Evolutionary conservation across 2,329 filamentous ascomycete genomes (phyloP), one percentile per base, ranked within the genome.

Genomic region (Ophiocordyceps robertsii): DNA sequence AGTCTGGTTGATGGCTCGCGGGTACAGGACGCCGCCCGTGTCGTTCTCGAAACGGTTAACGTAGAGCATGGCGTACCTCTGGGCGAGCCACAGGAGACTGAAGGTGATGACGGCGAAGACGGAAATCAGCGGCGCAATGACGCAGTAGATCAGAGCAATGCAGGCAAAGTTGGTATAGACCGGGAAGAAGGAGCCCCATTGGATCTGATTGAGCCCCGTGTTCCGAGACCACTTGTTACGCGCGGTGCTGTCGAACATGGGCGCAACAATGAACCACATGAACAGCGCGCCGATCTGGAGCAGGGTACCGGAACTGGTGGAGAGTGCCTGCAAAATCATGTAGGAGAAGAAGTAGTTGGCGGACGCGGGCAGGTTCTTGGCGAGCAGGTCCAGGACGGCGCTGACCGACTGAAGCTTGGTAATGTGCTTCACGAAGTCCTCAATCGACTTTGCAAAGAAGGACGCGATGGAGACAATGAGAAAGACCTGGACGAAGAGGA

Each of bases 321-420:
- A 88, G 53, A 96, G 72, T 1, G 89, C 87, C 55, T 96, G 92
- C 10, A 98, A 79, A 57, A 95, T 82, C 80, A 98, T 89, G 72
- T 98, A 98, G 1, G 87, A 90, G 70, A 95, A 96, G 68, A 96
- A 98, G 62, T 96, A 98, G 57, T 95, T 95, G 52, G 87, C 84
- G 0, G 89, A 82, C 51, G 78, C 84, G 2, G 92, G 92, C 6
- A 98, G 67, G 46, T 89, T 92, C 11, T 69, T 60, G 0, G 90
- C 90, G 27, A 98, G 66, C 0, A 84, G 70, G 16, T 76, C 61
- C 0, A 92, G 77, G 44, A 93, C 75, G 32, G 71, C 72, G n/a
- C 67, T 64, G 8, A 86, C 79, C 38, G 85, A 71, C 3, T 55
- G 37, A 4, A 72, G 46, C 19, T 58, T 33, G 10, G 63, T 55